Conservation (phyloP, 148 eudicot species). For the Persicaria maculosa region DNA sequence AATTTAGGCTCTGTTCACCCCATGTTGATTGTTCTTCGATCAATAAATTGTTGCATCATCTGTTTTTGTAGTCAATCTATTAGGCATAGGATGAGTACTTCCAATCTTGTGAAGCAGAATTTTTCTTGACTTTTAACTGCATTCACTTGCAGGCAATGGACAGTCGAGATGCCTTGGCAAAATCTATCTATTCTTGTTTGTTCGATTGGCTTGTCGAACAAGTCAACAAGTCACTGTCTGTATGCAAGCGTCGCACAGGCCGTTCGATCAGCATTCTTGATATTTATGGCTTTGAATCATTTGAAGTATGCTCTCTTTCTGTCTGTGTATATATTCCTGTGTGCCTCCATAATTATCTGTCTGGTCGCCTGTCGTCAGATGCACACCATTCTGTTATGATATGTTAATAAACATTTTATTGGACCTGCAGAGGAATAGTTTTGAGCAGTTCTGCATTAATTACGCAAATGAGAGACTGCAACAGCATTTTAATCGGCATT, state of each 20-base stretch:
- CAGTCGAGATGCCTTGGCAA: slow-evolving; percentile 92
- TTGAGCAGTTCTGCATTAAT: slow-evolving; percentile 97
- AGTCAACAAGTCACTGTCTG: slow-evolving; percentile 87
- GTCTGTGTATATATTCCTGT: neutral
- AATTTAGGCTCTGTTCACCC: neutral
- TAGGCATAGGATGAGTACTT: neutral
- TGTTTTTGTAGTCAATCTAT: neutral
- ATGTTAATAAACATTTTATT: slow-evolving; percentile 7
- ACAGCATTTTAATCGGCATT: slow-evolving; percentile 93
- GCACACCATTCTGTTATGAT: neutral
- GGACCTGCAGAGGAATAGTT: slow-evolving; percentile 69
- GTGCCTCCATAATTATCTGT: neutral
- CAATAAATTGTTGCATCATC: neutral
- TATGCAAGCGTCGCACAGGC: slow-evolving; percentile 86
- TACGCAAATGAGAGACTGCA: slow-evolving; percentile 98
- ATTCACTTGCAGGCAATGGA: slow-evolving; percentile 66
- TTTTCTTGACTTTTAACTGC: slow-evolving; percentile 14
- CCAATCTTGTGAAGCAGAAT: neutral
- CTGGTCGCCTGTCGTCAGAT: slow-evolving; percentile 7
- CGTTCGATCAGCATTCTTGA: slow-evolving; percentile 99
- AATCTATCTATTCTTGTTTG: slow-evolving; percentile 91
- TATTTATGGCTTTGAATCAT: slow-evolving; percentile 98
- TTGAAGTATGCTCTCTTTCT: slow-evolving; percentile 47
- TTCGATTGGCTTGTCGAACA: slow-evolving; percentile 99
- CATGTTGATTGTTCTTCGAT: neutral